Base-by-base conservation (phyloP, 2,329 filamentous ascomycete genomes). In the Orbilia javanica region DNA sequence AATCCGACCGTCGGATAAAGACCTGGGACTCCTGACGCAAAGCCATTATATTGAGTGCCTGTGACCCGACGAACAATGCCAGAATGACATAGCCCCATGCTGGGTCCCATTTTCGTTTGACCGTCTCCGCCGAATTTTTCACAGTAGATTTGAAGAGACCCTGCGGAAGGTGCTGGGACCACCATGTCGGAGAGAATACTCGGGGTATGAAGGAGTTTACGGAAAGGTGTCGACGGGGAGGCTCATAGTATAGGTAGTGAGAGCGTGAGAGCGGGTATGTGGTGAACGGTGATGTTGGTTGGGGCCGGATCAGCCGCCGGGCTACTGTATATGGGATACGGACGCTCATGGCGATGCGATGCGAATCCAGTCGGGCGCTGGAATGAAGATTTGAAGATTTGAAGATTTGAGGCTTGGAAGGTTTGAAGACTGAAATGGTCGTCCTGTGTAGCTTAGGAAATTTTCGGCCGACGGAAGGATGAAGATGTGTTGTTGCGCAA, bases 1-100 rank as follows among this genome's bases (percentile, higher is more conserved):
- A 90, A 81, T 97, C 92, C 4, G 94, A 91, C 80, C 90, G 90
- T 63, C 94, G 89, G 82, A 87, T 89, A 81, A 92, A 94, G 8
- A 90, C 89, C 34, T 88, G 87, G 82, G 90, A 92, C 63, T 94
- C 91, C 81, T 92, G 92, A 81, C 91, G 91, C 81, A 98, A 84
- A 39, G 90, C 88, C 82, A 99, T 91, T 87, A 96, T 92, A 82
- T 97, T 93, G 81, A 99, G 97, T 13, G 95, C 93, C 87, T 97
- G 97, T 79, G 93, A 97, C 3, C 96, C 96, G 80, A 98, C 95
- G 79, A 98, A 88, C 46, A 94, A 36, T 3, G 68, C 62, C 15
- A 79, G 86, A 82, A 94, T 94, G 79, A 95, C 93, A 81, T 70
- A 79, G 1, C 67, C 67, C 75, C 68, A 72, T 6, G 75, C 75